Evolutionary conservation across 768 basidiomycete genomes (phyloP).

Genomic region (Glaciozyma martinii): DNA sequence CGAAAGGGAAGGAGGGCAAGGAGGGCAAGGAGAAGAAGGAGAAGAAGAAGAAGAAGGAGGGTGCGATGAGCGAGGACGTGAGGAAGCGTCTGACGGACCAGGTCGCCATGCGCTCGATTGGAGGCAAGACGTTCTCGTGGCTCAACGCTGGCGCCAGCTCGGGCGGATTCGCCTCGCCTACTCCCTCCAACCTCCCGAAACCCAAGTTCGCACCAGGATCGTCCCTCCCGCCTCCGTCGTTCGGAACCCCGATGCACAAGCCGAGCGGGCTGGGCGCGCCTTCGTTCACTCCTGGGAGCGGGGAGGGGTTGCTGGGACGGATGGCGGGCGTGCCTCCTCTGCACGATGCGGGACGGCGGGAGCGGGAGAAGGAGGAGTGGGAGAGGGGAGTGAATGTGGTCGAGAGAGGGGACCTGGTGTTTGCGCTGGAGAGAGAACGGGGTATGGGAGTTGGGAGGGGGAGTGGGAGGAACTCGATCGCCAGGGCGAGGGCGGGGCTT

Average conservation of each 20-base stretch:
- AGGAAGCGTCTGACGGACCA: conserved; percentile 86
- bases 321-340: conserved; percentile 19
- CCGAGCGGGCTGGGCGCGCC: no score
- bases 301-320: conserved; percentile 1
- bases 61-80: conserved; percentile 86
- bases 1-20: conserved; percentile 31
- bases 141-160: conserved; percentile 51
- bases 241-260: conserved; percentile 32
- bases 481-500: conserved; percentile 22
- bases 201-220: conserved; percentile 15
- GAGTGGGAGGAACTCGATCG: conserved; percentile 6
- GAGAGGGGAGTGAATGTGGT: conserved; percentile 55
- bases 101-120: conserved; percentile 80
- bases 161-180: conserved; percentile 23
- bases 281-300: no score
- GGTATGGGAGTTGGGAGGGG: conserved; percentile 25
- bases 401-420: conserved; percentile 72
- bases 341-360: conserved; percentile 45
- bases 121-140: conserved; percentile 67
- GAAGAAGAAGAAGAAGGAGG: conserved; percentile 68
- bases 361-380: conserved; percentile 43
- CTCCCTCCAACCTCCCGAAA: conserved; percentile 27
- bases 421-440: conserved; percentile 59
- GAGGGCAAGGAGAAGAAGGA: conserved; percentile 23
- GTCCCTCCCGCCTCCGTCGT: conserved; percentile 7